These are phyloP conservation scores for Mycena filopes DNA, from an alignment of 768 basidiomycete species.

Conservation along the genomic window DNA sequence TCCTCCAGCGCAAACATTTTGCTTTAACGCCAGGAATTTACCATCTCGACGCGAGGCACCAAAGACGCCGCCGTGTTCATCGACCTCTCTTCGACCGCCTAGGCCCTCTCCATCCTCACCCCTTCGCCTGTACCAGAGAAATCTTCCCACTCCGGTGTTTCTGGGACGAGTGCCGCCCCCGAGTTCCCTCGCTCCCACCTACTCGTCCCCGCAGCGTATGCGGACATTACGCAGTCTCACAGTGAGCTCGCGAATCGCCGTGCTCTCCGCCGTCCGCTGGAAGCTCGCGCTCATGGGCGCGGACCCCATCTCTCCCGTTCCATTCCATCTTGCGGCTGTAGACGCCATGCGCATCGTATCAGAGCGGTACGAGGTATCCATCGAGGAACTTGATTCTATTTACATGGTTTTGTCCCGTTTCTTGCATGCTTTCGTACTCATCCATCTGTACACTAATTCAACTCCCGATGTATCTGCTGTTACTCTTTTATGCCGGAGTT, in stretches of 20 bases:
- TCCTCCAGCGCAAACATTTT: constrained; percentile 65
- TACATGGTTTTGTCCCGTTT: constrained; percentile 23
- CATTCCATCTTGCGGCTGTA: constrained; percentile 80
- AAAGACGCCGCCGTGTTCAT: constrained; percentile 45
- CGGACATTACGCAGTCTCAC: constrained; percentile 76
- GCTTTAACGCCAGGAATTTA: constrained; percentile 66
- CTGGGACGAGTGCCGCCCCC: constrained; percentile 33
- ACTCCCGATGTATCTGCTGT: constrained; percentile 9
- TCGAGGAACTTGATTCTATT: constrained; percentile 21
- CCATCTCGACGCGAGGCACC: constrained; percentile 53
- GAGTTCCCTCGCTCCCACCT: constrained; percentile 49
- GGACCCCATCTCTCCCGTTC: constrained; percentile 67
- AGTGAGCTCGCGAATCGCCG: constrained; percentile 78
- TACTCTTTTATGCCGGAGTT: not conserved
- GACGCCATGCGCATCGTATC: constrained; percentile 66
- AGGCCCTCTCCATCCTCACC: constrained; percentile 51
- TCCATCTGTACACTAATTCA: constrained; percentile 22
- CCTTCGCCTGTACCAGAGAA: constrained; percentile 18
- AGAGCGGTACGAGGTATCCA: constrained; percentile 42
- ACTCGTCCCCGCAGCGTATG: constrained; percentile 56
- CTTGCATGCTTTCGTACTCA: constrained; percentile 5
- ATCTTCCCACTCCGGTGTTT: constrained; percentile 11
- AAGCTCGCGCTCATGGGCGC: constrained; percentile 49
- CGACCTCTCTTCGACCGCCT: constrained; percentile 62
- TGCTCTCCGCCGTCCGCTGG: constrained; percentile 65